phyloP scores from a whole-genome alignment of 805 yeast species.

The Torulaspora delbrueckii region DNA sequence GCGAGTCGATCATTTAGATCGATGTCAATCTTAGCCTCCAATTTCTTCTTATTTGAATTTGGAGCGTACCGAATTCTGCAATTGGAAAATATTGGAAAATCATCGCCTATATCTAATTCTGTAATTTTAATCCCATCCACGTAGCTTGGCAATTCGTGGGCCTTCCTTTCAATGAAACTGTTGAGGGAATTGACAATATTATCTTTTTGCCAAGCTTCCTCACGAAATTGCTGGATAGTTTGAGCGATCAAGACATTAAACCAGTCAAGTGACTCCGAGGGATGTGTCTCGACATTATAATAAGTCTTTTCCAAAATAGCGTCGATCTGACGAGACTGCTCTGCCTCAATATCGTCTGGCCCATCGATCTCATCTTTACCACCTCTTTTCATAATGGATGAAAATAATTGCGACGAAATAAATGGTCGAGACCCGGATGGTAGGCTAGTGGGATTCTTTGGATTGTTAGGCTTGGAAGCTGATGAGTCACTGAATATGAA shows the following conservation, averaged over 20 bases:
- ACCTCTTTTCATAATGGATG: constrained; percentile 32
- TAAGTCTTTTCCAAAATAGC: constrained; percentile 83
- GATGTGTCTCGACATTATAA: constrained; percentile 82
- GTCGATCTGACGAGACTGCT: constrained; percentile 29
- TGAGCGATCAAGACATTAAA: constrained; percentile 92
- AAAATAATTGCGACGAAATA: constrained; percentile 15
- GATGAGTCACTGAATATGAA: constrained; percentile 70
- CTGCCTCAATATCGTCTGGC: constrained; percentile 25
- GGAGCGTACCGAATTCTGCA: constrained; percentile 70
- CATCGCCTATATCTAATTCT: constrained; percentile 88
- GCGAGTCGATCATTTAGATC: constrained; percentile 84
- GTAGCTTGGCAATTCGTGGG: constrained; percentile 70
- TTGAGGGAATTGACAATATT: constrained; percentile 78
- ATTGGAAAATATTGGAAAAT: constrained; percentile 90
- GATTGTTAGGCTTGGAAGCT: constrained; percentile 38
- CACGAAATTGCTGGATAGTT: constrained; percentile 75
- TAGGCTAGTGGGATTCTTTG: constrained; percentile 22
- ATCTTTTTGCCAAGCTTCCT: constrained; percentile 83
- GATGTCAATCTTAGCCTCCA: constrained; percentile 88
- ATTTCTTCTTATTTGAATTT: constrained; percentile 42
- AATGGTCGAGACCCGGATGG: constrained; percentile 14
- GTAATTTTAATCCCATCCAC: constrained; percentile 72
- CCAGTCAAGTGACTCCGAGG: constrained; percentile 93
- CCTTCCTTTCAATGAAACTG: constrained; percentile 47
- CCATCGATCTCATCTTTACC: constrained; percentile 24